These are phyloP conservation scores for Phanerochaete carnosa DNA, from an alignment of 768 basidiomycete genomes.

Conservation along the genomic window DNA sequence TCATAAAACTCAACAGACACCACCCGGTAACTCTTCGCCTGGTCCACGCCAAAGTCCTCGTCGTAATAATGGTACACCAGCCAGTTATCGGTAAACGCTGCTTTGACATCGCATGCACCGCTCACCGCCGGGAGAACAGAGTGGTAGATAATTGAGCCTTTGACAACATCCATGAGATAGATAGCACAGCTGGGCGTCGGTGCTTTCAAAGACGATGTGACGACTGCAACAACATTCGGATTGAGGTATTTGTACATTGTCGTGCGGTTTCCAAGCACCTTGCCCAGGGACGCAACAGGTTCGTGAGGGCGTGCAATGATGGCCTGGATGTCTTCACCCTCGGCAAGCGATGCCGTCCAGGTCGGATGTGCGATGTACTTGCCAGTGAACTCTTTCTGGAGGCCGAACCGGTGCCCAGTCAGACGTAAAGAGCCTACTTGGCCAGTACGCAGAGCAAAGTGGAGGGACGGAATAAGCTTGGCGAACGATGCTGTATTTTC, in stretches of 20 bases:
- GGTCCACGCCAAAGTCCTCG: slow-evolving; percentile 42
- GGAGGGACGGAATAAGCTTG: slow-evolving; percentile 40
- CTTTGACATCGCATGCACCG: slow-evolving; percentile 60
- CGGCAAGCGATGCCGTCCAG: slow-evolving; percentile 61
- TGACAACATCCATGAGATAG: slow-evolving; percentile 76
- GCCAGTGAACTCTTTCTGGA: slow-evolving; percentile 40
- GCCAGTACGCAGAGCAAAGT: slow-evolving; percentile 54
- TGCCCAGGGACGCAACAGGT: slow-evolving; percentile 74
- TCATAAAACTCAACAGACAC: slow-evolving; percentile 91
- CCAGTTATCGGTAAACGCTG: slow-evolving; percentile 85
- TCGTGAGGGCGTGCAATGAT: slow-evolving; percentile 44
- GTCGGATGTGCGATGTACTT: slow-evolving; percentile 53
- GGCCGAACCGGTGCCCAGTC: slow-evolving; percentile 52
- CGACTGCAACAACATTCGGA: slow-evolving; percentile 66
- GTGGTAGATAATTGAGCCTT: slow-evolving; percentile 75
- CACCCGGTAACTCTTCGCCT: slow-evolving; percentile 66
- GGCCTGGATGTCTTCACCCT: slow-evolving; percentile 53
- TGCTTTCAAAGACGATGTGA: slow-evolving; percentile 42
- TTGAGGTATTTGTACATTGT: slow-evolving; percentile 96
- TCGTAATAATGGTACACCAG: slow-evolving; percentile 86
- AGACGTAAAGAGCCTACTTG: slow-evolving; percentile 42
- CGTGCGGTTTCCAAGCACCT: slow-evolving; percentile 81
- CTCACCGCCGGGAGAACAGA: slow-evolving; percentile 45
- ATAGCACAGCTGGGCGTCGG: slow-evolving; percentile 48
- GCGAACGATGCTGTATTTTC: slow-evolving; percentile 41